Conservation (phyloP, 2,329 filamentous ascomycete genomes). For the Venturia oleaginea region DNA sequence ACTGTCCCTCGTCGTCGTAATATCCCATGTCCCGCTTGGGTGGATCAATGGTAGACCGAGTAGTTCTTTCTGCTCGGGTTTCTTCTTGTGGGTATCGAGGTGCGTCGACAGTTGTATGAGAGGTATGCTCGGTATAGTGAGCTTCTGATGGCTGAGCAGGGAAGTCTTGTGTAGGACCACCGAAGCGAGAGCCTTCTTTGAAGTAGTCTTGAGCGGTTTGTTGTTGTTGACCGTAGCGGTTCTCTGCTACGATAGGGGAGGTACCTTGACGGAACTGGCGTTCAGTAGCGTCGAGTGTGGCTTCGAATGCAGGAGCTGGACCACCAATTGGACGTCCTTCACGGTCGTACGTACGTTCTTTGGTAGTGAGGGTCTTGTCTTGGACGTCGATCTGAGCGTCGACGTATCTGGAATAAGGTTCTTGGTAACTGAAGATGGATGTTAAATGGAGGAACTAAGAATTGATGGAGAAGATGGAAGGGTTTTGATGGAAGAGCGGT, state of each 20-base stretch:
- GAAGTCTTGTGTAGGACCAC: constrained; percentile 26
- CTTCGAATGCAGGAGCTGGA: constrained; percentile 44
- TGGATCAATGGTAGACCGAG: constrained; percentile 44
- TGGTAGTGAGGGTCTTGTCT: constrained; percentile 32
- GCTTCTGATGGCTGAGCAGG: constrained; percentile 18
- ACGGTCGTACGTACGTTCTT: constrained; percentile 32
- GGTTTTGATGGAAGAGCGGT: constrained; percentile 7
- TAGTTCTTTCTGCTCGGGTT: constrained; percentile 39
- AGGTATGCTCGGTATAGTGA: neutral
- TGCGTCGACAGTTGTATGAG: constrained; percentile 5
- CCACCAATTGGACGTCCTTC: constrained; percentile 39
- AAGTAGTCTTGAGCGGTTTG: constrained; percentile 34
- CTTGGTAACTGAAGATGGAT: constrained; percentile 41
- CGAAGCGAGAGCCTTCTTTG: constrained; percentile 24
- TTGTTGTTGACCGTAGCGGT: constrained; percentile 26
- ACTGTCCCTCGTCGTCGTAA: constrained; percentile 70
- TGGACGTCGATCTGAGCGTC: constrained; percentile 61
- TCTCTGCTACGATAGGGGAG: constrained; percentile 35
- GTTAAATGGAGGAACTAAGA: constrained; percentile 3
- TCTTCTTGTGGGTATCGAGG: constrained; percentile 21
- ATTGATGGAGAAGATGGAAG: constrained; percentile 1
- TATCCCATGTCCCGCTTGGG: constrained; percentile 61
- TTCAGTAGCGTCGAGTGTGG: constrained; percentile 47
- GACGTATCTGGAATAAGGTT: constrained; percentile 48
- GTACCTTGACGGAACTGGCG: constrained; percentile 58